A percentile compares a stretch with the other conserved stretches of the same genome.
phyloP scores from a whole-genome alignment of 192 early-diverging fungal genomes.

The Allomyces arbusculus region DNA sequence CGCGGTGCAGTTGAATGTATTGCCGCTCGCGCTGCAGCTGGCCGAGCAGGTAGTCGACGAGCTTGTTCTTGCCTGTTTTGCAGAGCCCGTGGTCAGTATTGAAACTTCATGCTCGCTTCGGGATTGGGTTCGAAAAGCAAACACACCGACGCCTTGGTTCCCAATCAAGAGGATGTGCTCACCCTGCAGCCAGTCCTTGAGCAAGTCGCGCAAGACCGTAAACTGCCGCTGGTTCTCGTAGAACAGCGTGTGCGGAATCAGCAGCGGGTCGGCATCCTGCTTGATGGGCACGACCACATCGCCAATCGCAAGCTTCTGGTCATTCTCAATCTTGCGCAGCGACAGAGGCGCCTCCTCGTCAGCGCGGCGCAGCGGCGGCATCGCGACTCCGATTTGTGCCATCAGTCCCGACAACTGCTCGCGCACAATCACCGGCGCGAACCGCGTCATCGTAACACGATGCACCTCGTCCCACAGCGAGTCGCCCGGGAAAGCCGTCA shows the following conservation, averaged over 20 bases:
- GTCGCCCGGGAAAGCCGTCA: slow-evolving; percentile 39
- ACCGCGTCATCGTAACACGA: slow-evolving; percentile 43
- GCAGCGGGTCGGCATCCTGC: slow-evolving; percentile 31
- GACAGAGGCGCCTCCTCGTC: neutral
- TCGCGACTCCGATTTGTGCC: slow-evolving; percentile 24
- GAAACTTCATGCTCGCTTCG: no score
- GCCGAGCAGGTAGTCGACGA: slow-evolving; percentile 49
- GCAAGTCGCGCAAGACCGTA: slow-evolving; percentile 48
- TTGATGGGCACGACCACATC: slow-evolving; percentile 19
- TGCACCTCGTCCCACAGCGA: slow-evolving; percentile 38
- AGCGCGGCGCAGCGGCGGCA: no score
- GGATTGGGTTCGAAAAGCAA: no score
- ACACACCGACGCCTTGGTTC: slow-evolving; percentile 36
- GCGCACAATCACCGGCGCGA: slow-evolving; percentile 44
- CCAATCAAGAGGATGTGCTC: slow-evolving; percentile 65
- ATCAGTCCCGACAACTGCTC: slow-evolving; percentile 42
- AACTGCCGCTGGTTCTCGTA: slow-evolving; percentile 57
- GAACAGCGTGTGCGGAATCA: slow-evolving; percentile 46
- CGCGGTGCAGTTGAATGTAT: slow-evolving; percentile 62
- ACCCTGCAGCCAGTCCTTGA: slow-evolving; percentile 56
- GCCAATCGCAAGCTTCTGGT: slow-evolving; percentile 10
- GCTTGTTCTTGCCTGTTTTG: slow-evolving; percentile 32
- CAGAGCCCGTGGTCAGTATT: no score
- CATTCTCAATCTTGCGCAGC: neutral
- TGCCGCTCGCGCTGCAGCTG: slow-evolving; percentile 45